A percentile compares a stretch with the other conserved stretches of the same genome.
Conservation (phyloP, 2,329 filamentous ascomycete genomes). For the Neopestalotiopsis rosae region DNA sequence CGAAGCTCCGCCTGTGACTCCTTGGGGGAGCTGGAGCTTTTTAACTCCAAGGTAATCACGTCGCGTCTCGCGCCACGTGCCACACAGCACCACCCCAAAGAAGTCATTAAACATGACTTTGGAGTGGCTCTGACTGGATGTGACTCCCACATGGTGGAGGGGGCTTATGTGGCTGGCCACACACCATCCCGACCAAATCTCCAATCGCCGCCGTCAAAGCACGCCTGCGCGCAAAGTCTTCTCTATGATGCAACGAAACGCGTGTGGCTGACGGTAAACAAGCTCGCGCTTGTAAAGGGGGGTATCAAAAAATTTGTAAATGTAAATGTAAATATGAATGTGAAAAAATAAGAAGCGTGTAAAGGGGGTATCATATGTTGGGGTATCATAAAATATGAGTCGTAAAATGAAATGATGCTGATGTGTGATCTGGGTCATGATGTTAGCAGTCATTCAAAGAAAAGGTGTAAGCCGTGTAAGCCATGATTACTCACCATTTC, state of each 20-base stretch:
- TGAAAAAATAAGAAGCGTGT: neutral
- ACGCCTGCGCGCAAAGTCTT: constrained; percentile 3
- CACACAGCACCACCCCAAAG: neutral
- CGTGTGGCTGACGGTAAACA: neutral
- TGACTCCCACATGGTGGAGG: neutral
- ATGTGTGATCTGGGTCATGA: neutral
- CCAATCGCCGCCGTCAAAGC: neutral
- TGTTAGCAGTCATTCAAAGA: neutral
- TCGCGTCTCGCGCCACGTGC: constrained; percentile 5
- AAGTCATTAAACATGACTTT: neutral
- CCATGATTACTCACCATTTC: constrained; percentile 31
- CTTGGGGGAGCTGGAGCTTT: neutral
- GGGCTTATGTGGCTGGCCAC: neutral
- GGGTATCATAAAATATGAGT: constrained; percentile 8
- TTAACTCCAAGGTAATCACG: neutral
- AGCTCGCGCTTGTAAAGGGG: constrained; percentile 11
- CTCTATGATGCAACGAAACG: constrained; percentile 3
- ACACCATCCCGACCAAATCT: constrained; percentile 2
- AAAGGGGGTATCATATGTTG: constrained; percentile 13
- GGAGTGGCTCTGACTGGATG: neutral
- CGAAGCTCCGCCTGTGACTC: neutral
- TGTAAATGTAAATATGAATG: no score
- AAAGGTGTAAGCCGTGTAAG: neutral
- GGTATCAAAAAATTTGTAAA: neutral
- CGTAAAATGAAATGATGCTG: neutral